Evolutionary conservation across 176 grass and related monocot genomes (phyloP).

Genomic region (Carex scoparia): DNA sequence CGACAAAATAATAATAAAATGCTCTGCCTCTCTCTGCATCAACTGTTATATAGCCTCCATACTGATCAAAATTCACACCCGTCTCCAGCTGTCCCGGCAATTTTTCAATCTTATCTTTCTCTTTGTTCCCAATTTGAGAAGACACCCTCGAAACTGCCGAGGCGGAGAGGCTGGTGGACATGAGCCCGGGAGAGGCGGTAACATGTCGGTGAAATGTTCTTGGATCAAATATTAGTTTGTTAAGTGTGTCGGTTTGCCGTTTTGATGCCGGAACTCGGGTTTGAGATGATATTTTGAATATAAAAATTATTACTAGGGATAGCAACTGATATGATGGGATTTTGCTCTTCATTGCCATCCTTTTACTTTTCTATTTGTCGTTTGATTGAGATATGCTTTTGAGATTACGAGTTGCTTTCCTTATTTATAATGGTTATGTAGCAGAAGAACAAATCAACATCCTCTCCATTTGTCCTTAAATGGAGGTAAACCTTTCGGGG

Average conservation of each 20-base stretch:
- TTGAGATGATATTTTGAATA: slow-evolving; percentile 4
- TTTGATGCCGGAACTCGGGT: background rate
- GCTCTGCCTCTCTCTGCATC: slow-evolving; percentile 44
- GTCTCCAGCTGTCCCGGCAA: slow-evolving; percentile 56
- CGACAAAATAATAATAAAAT: slow-evolving; percentile 87
- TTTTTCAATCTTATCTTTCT: slow-evolving; percentile 45
- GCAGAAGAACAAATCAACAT: background rate
- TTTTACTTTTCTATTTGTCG: slow-evolving; percentile 7
- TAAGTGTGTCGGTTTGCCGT: background rate
- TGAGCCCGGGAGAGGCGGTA: background rate
- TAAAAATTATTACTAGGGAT: background rate
- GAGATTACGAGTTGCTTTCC: background rate
- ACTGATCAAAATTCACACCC: slow-evolving; percentile 63
- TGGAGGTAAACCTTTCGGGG: background rate
- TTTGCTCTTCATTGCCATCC: background rate
- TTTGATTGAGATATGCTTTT: background rate
- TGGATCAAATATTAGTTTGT: slow-evolving; percentile 17
- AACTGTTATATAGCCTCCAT: slow-evolving; percentile 84
- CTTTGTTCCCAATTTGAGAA: slow-evolving; percentile 36
- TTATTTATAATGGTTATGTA: slow-evolving; percentile 26
- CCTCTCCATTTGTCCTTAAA: background rate
- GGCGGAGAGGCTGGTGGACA: background rate
- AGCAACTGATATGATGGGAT: slow-evolving; percentile 3
- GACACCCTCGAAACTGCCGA: background rate
- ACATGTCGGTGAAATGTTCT: slow-evolving; percentile 10